Evolutionary conservation across 2,329 filamentous ascomycete species (phyloP).

Genomic region (Fulvia fulva): DNA sequence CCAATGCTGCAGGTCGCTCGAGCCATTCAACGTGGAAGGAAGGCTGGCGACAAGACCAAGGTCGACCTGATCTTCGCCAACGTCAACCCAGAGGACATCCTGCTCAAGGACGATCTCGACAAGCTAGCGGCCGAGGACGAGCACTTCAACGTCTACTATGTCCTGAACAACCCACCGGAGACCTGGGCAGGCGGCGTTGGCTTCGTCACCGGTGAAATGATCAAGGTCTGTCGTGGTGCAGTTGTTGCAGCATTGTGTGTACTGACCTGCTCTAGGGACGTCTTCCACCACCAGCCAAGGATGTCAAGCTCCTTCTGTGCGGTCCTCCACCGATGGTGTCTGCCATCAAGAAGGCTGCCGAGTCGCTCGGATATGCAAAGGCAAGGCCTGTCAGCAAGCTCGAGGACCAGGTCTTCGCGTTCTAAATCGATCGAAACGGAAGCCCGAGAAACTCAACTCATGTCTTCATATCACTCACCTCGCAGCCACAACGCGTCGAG

Average conservation of each 20-base stretch:
- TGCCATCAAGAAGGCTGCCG: slow-evolving; percentile 93
- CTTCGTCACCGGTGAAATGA: slow-evolving; percentile 94
- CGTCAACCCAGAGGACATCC: slow-evolving; percentile 85
- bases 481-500: no score
- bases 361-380: slow-evolving; percentile 86
- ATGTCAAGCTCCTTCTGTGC: slow-evolving; percentile 92
- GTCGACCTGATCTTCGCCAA: slow-evolving; percentile 97
- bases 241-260: background rate
- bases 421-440: slow-evolving; percentile 46
- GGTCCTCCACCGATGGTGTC: slow-evolving; percentile 95
- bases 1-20: slow-evolving; percentile 97
- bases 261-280: slow-evolving; percentile 53
- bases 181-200: slow-evolving; percentile 89
- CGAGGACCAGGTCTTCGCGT: slow-evolving; percentile 96
- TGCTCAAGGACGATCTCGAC: slow-evolving; percentile 90
- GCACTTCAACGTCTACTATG: slow-evolving; percentile 85
- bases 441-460: background rate
- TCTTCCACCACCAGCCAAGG: slow-evolving; percentile 75
- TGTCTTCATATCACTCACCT: background rate
- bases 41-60: slow-evolving; percentile 67
- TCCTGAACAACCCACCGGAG: slow-evolving; percentile 91
- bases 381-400: slow-evolving; percentile 94
- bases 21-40: slow-evolving; percentile 59
- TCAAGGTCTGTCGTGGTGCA: slow-evolving; percentile 55
- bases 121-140: slow-evolving; percentile 70